Base-by-base conservation (phyloP, 768 basidiomycete genomes). In the Leccinum aurantiacum region DNA sequence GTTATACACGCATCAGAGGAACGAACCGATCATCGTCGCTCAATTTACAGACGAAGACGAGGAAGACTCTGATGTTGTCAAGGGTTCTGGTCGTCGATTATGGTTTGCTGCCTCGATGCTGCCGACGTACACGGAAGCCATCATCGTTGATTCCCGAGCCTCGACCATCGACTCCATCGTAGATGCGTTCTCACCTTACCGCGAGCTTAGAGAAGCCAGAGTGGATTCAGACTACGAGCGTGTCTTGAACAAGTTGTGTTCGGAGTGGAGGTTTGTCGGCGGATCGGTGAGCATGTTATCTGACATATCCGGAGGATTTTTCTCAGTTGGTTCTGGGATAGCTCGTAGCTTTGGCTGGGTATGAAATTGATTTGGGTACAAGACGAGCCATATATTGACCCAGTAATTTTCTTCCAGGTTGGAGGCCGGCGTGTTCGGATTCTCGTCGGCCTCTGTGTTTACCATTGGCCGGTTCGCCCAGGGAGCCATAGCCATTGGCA, bases 201-300 rank as follows among this genome's bases (percentile, higher is more conserved):
- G 74, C 3, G 84, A 86, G 58, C 72, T 90, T 37, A 77, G 78
- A 44, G 74, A 77, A 22, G 69, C 69, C 2, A 59, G 11, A 5
- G 48, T 71, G 1, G 69, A 84, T 54, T 79, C 79, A 1, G 77
- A 85, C 9, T 87, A 77, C 55, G 84, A 88, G 49, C 70, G 71
- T 13, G 67, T 88, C 3, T 76, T 84, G 51, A 60, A 59, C 3
- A 71, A 83, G 44, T 64, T 89, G 24, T 76, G 82, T 61, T 74
- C 75, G 27, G 89, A 90, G 63, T 90, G 89, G 89, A 82, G 80
- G 6, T 85, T 82, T 49, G 75, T 83, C 15, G 87, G 85, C n/a
- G 85, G 81, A 37, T 75, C 85, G 67, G 84, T 88, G 60, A 63
- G 83, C 25, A 54, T 25, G 14, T 15, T 15, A 49, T 25, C 48